Percentiles rank a stretch among this genome's conserved stretches.
Evolutionary conservation across 345 rosid genomes (phyloP).

Genomic region (Salix brachista): DNA sequence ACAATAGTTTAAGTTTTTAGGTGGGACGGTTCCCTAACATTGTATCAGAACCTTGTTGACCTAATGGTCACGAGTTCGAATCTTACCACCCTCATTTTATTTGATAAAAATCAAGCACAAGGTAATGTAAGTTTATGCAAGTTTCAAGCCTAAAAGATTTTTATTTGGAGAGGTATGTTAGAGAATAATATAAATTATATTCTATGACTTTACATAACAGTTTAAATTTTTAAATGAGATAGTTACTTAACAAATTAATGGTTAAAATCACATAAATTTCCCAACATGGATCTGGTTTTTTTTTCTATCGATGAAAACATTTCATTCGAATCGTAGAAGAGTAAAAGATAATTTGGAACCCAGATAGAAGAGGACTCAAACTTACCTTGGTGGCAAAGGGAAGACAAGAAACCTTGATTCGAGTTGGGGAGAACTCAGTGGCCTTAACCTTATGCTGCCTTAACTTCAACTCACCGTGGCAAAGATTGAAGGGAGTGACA

Average conservation of each 20-base stretch:
- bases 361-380: not conserved
- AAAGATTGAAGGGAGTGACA: slow-evolving; percentile 1
- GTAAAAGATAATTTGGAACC: not conserved
- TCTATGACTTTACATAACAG: accelerated
- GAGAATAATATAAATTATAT: too few relatives aligned
- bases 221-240: too few relatives aligned
- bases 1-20: too few relatives aligned
- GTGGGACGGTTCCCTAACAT: too few relatives aligned
- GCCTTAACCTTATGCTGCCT: slow-evolving; percentile 20
- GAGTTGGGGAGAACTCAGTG: slow-evolving; percentile 38
- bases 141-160: accelerated
- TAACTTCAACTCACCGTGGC: slow-evolving; percentile 15
- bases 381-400: slow-evolving; percentile 49
- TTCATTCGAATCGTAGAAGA: not conserved
- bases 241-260: too few relatives aligned
- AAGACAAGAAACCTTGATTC: slow-evolving; percentile 40
- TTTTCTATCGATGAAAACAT: not conserved
- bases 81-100: too few relatives aligned
- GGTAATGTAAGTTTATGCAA: accelerated
- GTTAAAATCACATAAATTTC: too few relatives aligned
- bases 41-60: too few relatives aligned
- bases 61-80: too few relatives aligned
- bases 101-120: too few relatives aligned
- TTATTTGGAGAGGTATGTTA: too few relatives aligned
- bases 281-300: not conserved